These are phyloP conservation scores for Hawksworthiomyces lignivorus DNA, from an alignment of 2,329 filamentous ascomycete genomes.

Conservation along the genomic window DNA sequence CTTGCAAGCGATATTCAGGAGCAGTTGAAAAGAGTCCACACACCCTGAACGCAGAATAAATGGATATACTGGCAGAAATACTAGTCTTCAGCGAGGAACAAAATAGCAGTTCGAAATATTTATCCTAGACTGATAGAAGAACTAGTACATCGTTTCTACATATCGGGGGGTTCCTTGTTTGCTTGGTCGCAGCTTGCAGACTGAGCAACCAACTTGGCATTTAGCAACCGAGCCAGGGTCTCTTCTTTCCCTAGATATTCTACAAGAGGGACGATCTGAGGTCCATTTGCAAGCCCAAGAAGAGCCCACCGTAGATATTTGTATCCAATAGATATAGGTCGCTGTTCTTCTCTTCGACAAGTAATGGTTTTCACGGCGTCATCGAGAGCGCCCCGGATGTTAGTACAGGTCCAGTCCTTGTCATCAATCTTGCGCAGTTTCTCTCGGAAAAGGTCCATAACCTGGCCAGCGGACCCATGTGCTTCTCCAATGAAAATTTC, in stretches of 20 bases:
- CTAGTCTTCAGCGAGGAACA: too few relatives aligned
- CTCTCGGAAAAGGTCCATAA: conserved; percentile 8
- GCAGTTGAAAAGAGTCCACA: too few relatives aligned
- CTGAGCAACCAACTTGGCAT: conserved; percentile 5
- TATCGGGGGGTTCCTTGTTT: too few relatives aligned
- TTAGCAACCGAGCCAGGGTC: conserved; percentile 18
- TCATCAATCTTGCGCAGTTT: conserved; percentile 8
- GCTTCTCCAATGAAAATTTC: conserved; percentile 1
- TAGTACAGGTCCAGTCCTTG: conserved; percentile 11
- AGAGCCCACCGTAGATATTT: conserved; percentile 24
- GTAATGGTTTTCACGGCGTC: conserved; percentile 4
- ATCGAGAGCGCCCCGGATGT: conserved; percentile 5
- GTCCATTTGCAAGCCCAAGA: conserved; percentile 18
- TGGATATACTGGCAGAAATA: too few relatives aligned
- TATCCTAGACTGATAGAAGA: too few relatives aligned
- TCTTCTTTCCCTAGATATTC: conserved; percentile 23
- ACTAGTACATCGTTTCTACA: too few relatives aligned
- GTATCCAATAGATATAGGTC: conserved; percentile 14
- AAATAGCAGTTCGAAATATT: too few relatives aligned
- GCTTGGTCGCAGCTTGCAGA: too few relatives aligned
- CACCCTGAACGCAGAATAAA: too few relatives aligned
- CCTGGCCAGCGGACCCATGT: not conserved
- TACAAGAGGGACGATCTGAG: conserved; percentile 19
- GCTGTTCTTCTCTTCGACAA: not conserved
- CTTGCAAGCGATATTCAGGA: too few relatives aligned